A percentile compares a stretch with the other conserved stretches of the same genome.
Conservation (phyloP, 805 yeast genomes). For the Metschnikowia chrysomelidarum region DNA sequence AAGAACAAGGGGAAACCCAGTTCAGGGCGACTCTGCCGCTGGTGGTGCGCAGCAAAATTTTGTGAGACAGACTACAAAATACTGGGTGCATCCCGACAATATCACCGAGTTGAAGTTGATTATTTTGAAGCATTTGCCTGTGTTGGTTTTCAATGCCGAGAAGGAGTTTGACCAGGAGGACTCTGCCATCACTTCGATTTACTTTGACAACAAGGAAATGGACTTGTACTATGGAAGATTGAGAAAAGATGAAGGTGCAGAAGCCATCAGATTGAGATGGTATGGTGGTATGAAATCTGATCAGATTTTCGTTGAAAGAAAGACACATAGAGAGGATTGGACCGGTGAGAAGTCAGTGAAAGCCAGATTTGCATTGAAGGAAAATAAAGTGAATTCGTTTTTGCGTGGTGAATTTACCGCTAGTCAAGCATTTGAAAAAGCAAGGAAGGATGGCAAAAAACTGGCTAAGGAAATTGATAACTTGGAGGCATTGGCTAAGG, state of each 20-base stretch:
- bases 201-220: slow-evolving; percentile 85
- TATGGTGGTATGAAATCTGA: slow-evolving; percentile 97
- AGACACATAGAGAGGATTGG: slow-evolving; percentile 99
- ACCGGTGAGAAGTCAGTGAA: slow-evolving; percentile 99
- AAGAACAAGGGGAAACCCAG: slow-evolving; percentile 94
- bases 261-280: slow-evolving; percentile 97
- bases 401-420: slow-evolving; percentile 83
- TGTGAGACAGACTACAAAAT: slow-evolving; percentile 97
- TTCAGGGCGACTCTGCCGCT: slow-evolving; percentile 93
- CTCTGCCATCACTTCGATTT: slow-evolving; percentile 94
- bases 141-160: slow-evolving; percentile 91
- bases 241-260: slow-evolving; percentile 97
- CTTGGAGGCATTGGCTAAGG: slow-evolving; percentile 87
- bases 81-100: slow-evolving; percentile 99
- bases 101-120: slow-evolving; percentile 93
- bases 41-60: slow-evolving; percentile 98
- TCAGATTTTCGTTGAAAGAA: slow-evolving; percentile 91
- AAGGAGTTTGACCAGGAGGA: slow-evolving; percentile 95
- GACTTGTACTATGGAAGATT: slow-evolving; percentile 93
- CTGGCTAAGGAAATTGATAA: slow-evolving; percentile 83
- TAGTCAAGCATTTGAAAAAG: slow-evolving; percentile 85
- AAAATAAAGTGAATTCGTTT: slow-evolving; percentile 83
- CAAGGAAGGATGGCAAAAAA: slow-evolving; percentile 90
- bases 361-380: slow-evolving; percentile 92
- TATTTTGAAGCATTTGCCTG: slow-evolving; percentile 93